These are phyloP conservation scores for Scheffersomyces cryptocercus DNA, from an alignment of 1,139 yeast genomes.

Conservation along the genomic window DNA sequence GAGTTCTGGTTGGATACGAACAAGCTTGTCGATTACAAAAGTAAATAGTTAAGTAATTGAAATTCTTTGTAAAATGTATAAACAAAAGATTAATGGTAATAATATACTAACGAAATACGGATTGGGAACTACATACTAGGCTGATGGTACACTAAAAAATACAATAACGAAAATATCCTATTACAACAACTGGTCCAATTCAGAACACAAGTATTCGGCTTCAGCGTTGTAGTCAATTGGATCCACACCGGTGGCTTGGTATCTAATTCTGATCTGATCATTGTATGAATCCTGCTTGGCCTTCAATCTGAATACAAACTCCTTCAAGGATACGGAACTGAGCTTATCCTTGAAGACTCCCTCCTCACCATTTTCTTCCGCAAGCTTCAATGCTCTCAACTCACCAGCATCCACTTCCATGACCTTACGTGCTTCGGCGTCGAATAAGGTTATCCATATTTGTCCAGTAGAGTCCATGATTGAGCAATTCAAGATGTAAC, in stretches of 20 bases:
- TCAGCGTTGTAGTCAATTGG: constrained; percentile 64
- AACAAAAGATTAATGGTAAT: background rate
- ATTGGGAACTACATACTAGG: background rate
- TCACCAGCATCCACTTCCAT: constrained; percentile 74
- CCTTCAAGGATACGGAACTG: constrained; percentile 61
- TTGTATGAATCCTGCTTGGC: constrained; percentile 86
- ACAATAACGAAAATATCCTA: constrained; percentile 12
- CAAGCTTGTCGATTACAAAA: constrained; percentile 47
- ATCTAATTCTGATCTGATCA: constrained; percentile 75
- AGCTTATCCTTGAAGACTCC: constrained; percentile 50
- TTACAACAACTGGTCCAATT: constrained; percentile 43
- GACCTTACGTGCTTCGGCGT: constrained; percentile 73
- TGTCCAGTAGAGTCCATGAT: constrained; percentile 81
- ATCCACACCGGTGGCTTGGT: constrained; percentile 58
- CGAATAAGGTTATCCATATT: constrained; percentile 85
- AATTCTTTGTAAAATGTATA: constrained; percentile 3
- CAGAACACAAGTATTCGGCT: constrained; percentile 55
- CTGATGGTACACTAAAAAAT: background rate
- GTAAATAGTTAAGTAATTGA: background rate
- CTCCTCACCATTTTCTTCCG: constrained; percentile 35
- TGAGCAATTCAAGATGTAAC: constrained; percentile 74
- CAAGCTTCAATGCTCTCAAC: constrained; percentile 52
- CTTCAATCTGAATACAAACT: constrained; percentile 70
- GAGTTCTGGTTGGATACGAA: constrained; percentile 64
- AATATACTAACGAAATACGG: background rate